Base-by-base conservation (phyloP, 1,139 yeast species). In the Yamadazyma conglobata region DNA sequence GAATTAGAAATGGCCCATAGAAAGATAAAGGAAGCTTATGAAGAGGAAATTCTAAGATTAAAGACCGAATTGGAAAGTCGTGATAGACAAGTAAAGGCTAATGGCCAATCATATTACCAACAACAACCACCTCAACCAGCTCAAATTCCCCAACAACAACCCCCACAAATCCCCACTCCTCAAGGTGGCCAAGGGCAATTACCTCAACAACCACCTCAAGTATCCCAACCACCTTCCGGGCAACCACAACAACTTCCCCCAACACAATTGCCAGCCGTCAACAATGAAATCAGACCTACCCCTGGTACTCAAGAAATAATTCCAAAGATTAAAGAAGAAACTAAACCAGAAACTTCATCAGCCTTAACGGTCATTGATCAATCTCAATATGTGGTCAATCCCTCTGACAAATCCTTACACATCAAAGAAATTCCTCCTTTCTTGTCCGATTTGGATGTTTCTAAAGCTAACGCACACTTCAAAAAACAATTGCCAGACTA, bases 1-100 rank as follows among this genome's bases (percentile, higher is more conserved):
- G 97, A 91, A 56, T 73, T 91, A 49, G 97, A 91, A 56, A 76
- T 83, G 75, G 93, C 95, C 27, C 97, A 91, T 62, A 73, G 95
- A 47, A 86, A 87, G 56, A 86, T 91, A 74, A 89, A 89, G 63
- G 97, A 89, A 50, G 89, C 93, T 28, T 91, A 91, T 58, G 96
- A 89, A 57, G 95, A 86, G 50, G 97, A 91, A 58, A 85, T 91
- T 40, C 69, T 78, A 54, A 73, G 94, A 43, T 72, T 89, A 56
- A 87, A 89, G 57, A 79, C 84, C 38, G 96, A 88, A 54, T 69
- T 89, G 48, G 96, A 87, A 47, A 77, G 74, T 52, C 67, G 86
- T 52, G 89, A 80, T 52, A 57, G 73, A 44, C 70, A 70, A 54
- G 67, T 70, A 39, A 37, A 35, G 27, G 22, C 37, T n/a, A 38